Percentiles rank a stretch among this genome's conserved stretches.
Evolutionary conservation across 1,284 basidiomycete species (phyloP).

Genomic region (Malassezia sp.): DNA sequence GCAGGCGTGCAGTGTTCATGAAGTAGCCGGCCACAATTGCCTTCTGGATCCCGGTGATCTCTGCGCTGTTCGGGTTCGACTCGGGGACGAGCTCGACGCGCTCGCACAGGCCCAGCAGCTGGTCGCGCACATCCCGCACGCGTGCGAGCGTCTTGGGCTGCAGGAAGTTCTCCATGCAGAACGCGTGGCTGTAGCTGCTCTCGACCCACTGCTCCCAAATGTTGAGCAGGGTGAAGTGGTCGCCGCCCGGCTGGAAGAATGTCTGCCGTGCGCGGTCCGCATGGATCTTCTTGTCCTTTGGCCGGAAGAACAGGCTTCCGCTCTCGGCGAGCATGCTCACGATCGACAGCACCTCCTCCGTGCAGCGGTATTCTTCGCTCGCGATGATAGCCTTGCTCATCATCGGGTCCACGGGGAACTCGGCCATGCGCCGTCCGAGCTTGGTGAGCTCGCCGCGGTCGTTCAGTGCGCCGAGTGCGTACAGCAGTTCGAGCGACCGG

Average conservation of each 20-base stretch:
- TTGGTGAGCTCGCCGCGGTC: conserved; percentile 92
- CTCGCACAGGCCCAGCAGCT: conserved; percentile 86
- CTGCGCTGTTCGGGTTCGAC: conserved; percentile 75
- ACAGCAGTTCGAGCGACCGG: conserved; percentile 80
- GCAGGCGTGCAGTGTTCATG: conserved; percentile 60
- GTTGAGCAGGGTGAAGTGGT: conserved; percentile 91
- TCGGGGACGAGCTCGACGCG: conserved; percentile 85
- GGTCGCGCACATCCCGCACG: conserved; percentile 87
- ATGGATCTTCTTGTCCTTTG: conserved; percentile 54
- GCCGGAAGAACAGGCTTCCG: conserved; percentile 83
- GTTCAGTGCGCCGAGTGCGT: conserved; percentile 89
- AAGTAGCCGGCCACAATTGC: conserved; percentile 90
- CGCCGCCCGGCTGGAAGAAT: conserved; percentile 78
- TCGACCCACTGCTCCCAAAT: conserved; percentile 99
- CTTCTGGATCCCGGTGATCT: conserved; percentile 85
- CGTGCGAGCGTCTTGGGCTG: conserved; percentile 91
- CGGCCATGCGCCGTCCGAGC: conserved; percentile 89
- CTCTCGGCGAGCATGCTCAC: conserved; percentile 96
- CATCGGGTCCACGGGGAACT: conserved; percentile 98
- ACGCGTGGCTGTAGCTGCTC: conserved; percentile 64
- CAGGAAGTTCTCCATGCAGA: conserved; percentile 64
- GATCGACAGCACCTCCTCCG: conserved; percentile 92
- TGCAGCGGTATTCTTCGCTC: conserved; percentile 85
- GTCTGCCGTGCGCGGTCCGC: conserved; percentile 86
- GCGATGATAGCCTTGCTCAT: conserved; percentile 90